Evolutionary conservation across 2,329 filamentous ascomycete species (phyloP), one percentile per base, ranked within the genome.

Genomic region (Lachnellula occidentalis): DNA sequence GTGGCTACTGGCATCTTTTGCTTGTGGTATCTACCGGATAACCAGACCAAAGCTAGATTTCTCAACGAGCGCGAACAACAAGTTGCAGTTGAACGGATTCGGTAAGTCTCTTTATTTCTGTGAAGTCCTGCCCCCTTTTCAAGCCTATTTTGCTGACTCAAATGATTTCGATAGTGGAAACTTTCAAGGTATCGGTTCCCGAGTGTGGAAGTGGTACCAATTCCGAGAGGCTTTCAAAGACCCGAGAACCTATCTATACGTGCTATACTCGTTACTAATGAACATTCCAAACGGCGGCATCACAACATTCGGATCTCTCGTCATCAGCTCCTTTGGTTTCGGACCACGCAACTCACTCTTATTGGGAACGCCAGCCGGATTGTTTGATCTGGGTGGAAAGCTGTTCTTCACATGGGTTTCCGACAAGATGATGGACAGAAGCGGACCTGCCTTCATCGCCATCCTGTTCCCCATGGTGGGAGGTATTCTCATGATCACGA

Each of bases 391-490:
- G 8, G 27, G 27, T 11, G 27, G 27, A 12, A 31, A 15, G 19
- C 14, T 24, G 41, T 21, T 4, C 12, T 43, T 19, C 17, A 17
- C 17, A 4, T 43, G 41, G 41, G 19, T 47, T 48, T 24, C 14
- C 50, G 5, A 34, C 27, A 12, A 49, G 31, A 27, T 48, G 49
- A 14, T 37, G 53, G 64, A 68, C 50, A 60, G 65, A 17, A 56
- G 61, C 3, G 46, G 64, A 5, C 63, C 64, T 36, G 64, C 64
- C 21, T 59, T 61, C 12, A 54, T 66, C n/a, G 64, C 64, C 5
- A 66, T 66, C 27, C 55, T 68, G 1, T 57, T 68, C 17, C 59
- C 62, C 4, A 65, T 67, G 60, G 49, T 66, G 9, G 61, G 62
- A 21, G 63, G 63, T 34, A 64, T 66, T 48, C 61, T 66, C 56